Base-by-base conservation (phyloP, 2,329 filamentous ascomycete genomes). In the Geosmithia morbida region DNA sequence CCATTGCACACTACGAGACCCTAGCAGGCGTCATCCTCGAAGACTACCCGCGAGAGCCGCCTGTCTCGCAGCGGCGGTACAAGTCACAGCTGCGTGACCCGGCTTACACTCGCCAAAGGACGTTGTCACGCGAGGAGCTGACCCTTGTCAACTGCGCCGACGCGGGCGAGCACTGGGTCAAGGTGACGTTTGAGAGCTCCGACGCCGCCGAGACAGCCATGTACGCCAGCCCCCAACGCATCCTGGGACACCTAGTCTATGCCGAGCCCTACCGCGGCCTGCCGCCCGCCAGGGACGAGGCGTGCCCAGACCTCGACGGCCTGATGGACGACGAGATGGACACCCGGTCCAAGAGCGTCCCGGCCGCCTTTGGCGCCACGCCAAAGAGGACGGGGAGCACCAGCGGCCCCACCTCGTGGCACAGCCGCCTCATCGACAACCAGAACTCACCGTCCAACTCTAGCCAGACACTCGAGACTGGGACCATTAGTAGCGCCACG, bases 161-260 rank as follows among this genome's bases (percentile, higher is more conserved):
- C 43, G 85, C 87, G 45, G 90, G 90, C 42, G 77, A 85, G 55
- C 86, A 95, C 68, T 97, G 90, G 90, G 87, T 96, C 56, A 88
- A 88, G 62, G 71, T 89, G 48, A 89, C 85, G 1, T 89, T 87
- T 56, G 85, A 87, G 63, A 85, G 80, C 41, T 71, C 74, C 45
- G 75, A 83, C 54, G 81, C 83, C 2, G 85, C 83, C 18, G 81
- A 85, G 50, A 70, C 77, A 11, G 85, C 85, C 19, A 66, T 81
- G 41, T 83, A 75, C 58, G 75, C 77, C 47, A 87, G 83, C 46
- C 85, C 85, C 0, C 81, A 87, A 63, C 74, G 73, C 50, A 77
- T 89, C 51, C 69, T 85, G 48, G 84, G 84, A 11, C 72, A 84
- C 58, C 62, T 83, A 13, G 79, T 89, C 22, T 79, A 77, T 55